Base-by-base conservation (phyloP, 139 green algal species). In the Tetradesmus obliquus region DNA sequence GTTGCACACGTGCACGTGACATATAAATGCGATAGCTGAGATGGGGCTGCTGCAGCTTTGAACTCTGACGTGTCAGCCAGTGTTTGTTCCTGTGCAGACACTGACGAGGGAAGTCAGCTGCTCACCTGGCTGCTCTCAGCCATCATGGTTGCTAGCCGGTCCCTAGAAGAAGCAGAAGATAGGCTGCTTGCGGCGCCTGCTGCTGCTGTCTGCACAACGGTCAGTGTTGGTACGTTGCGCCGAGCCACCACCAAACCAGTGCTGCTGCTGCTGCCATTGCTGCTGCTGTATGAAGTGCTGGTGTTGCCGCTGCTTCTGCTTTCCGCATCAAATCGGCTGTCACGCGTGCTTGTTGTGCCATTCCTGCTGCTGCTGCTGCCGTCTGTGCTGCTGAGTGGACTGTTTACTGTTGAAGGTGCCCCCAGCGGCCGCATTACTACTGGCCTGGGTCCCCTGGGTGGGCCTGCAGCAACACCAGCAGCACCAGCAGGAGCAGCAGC, bases 251-350 rank as follows among this genome's bases (percentile, higher is more conserved):
- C 86, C 17, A 91, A 5, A 3, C 53, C 79, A 3, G 57, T 74
- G 13, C 74, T 91, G 76, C 88, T 83, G 71, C 71, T 91, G 88
- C 88, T 76, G 10, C 32, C 51, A 12, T 22, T 84, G 88, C 24
- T 91, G 55, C 76, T 91, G 88, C 24, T 86, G 72, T 85, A 76
- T n/a, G 87, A 84, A 32, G 87, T 91, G 87, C 87, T 85, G 22
- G n/a, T 91, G 55, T 13, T 54, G 87, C 87, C 55, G 62, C 62
- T 91, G 87, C 87, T 91, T 24, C 87, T 58, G 72, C 87, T 91
- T 74, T 58, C 74, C 2, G 72, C 74, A 91, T 85, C 74, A 90
- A 72, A 84, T 10, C 69, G 86, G 54, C 60, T 91, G 76, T 83
- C 9, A 22, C 88, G 10, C 13, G 51, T 85, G 24, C 24, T 84